Conservation (phyloP, 2,329 filamentous ascomycete species). For the Aschersonia sp. region DNA sequence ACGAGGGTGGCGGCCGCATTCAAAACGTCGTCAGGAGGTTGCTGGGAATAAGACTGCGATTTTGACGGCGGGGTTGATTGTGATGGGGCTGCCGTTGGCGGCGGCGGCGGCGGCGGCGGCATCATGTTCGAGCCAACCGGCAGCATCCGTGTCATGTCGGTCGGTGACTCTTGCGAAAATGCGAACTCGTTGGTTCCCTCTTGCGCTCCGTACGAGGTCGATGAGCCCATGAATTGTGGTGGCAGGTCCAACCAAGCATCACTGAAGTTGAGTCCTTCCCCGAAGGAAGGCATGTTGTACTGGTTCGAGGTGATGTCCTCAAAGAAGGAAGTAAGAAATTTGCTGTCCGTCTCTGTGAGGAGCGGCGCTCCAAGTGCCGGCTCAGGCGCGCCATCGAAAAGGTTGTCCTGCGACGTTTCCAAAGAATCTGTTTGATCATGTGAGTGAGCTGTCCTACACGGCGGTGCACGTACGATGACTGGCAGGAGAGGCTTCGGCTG, state of each 20-base stretch:
- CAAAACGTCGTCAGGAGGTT: conserved; percentile 37
- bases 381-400: conserved; percentile 38
- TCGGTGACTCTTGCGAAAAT: conserved; percentile 7
- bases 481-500: no score
- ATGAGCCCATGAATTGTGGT: conserved; percentile 50
- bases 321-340: conserved; percentile 43
- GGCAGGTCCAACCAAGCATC: conserved; percentile 44
- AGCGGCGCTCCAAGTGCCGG: conserved; percentile 51
- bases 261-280: conserved; percentile 34
- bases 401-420: conserved; percentile 28
- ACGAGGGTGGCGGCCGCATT: conserved; percentile 38
- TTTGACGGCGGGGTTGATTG: neutral
- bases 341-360: conserved; percentile 47
- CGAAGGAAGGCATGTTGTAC: conserved; percentile 33
- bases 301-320: conserved; percentile 36
- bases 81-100: conserved; percentile 10
- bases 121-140: conserved; percentile 16
- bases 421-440: conserved; percentile 25
- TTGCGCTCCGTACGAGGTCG: conserved; percentile 47
- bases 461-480: no score
- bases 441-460: neutral
- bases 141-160: conserved; percentile 6
- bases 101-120: conserved; percentile 18
- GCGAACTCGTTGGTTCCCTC: conserved; percentile 6
- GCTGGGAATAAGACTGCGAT: conserved; percentile 11